These are phyloP conservation scores for Draba incana DNA, from an alignment of 345 rosid species.

Conservation along the genomic window DNA sequence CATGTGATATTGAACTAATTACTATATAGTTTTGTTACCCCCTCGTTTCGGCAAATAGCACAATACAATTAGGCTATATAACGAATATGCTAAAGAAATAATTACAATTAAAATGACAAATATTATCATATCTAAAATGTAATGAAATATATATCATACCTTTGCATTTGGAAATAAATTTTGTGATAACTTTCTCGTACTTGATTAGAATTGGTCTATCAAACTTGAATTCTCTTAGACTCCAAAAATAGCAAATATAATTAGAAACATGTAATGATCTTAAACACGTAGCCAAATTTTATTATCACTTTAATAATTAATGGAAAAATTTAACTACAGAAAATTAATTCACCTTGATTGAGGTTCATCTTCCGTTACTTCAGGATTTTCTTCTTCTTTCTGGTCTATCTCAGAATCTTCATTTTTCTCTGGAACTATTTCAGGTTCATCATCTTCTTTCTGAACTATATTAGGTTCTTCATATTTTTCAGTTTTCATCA, in stretches of 20 bases:
- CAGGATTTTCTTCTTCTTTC: not conserved
- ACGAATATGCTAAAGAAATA: not conserved
- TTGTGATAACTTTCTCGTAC: not conserved
- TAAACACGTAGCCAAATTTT: not conserved
- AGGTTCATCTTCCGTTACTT: not conserved
- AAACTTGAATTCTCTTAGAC: not conserved
- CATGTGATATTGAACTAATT: no score
- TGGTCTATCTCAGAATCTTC: not conserved
- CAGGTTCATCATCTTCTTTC: not conserved
- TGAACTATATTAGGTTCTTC: no score
- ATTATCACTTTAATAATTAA: no score
- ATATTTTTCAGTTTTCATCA: not conserved
- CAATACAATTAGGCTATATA: no score
- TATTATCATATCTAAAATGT: not conserved
- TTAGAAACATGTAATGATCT: not conserved
- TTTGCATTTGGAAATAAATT: constrained; percentile 9
- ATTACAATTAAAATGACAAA: constrained; percentile 2
- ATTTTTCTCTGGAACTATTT: not conserved
- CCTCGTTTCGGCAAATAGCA: no score
- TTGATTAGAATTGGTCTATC: not conserved
- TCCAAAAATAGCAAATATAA: no score
- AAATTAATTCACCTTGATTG: not conserved
- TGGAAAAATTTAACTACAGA: no score
- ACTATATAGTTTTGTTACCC: no score
- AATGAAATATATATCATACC: not conserved